phyloP scores from a whole-genome alignment of 2,329 filamentous ascomycete species.

The Fusarium euwallaceae region DNA sequence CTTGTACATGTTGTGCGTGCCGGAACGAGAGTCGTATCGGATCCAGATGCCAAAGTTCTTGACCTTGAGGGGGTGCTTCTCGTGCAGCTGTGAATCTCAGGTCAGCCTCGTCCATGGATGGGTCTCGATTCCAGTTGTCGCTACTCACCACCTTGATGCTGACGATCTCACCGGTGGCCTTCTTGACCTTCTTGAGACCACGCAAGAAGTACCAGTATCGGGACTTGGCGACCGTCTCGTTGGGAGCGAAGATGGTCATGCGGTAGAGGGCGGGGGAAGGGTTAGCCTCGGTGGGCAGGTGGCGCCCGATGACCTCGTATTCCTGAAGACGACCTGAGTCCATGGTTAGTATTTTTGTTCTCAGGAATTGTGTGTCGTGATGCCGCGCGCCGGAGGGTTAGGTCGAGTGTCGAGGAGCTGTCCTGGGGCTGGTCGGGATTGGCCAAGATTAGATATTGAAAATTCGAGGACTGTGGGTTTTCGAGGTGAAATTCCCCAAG shows the following conservation, averaged over 20 bases:
- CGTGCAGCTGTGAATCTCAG: constrained; percentile 79
- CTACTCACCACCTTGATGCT: constrained; percentile 90
- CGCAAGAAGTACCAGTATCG: constrained; percentile 99
- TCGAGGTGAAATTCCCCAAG: neutral
- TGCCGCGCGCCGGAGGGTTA: constrained; percentile 25
- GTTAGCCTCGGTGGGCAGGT: constrained; percentile 97
- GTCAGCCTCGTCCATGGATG: neutral
- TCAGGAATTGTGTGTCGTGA: constrained; percentile 11
- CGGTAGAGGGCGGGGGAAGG: constrained; percentile 98
- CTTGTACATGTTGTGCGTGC: constrained; percentile 99
- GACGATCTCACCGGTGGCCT: constrained; percentile 99
- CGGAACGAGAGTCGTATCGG: constrained; percentile 99
- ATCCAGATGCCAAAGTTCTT: constrained; percentile 99
- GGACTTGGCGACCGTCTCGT: constrained; percentile 98
- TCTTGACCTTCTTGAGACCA: constrained; percentile 99
- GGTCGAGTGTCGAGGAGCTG: constrained; percentile 21
- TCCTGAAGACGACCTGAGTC: constrained; percentile 95
- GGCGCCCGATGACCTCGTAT: constrained; percentile 99
- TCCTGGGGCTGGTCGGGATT: constrained; percentile 6
- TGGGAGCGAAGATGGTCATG: constrained; percentile 99
- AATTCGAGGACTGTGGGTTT: constrained; percentile 27
- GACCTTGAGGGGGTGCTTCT: constrained; percentile 99
- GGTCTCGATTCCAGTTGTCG: constrained; percentile 12
- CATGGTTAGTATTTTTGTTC: constrained; percentile 49
- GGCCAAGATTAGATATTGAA: constrained; percentile 4